Evolutionary conservation across 169 alveolate genomes (phyloP).

Genomic region (Theileria parva): DNA sequence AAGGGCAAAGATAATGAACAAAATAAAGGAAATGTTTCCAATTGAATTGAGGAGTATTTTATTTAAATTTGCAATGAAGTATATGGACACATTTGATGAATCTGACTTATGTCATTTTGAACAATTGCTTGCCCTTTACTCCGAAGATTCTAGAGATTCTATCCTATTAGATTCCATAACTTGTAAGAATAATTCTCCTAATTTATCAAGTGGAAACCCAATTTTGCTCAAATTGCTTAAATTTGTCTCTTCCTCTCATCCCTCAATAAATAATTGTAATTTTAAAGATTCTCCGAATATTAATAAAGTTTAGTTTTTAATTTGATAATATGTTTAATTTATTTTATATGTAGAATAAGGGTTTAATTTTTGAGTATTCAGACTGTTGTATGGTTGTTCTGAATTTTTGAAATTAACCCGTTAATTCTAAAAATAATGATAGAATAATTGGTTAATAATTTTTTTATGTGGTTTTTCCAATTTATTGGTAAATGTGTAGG

Average conservation of each 20-base stretch:
- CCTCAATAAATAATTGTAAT: not conserved
- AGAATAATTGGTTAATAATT: too few species aligned
- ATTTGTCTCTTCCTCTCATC: constrained; percentile 10
- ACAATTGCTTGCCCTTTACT: not conserved
- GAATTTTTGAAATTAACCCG: too few species aligned
- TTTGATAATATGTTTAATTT: too few species aligned
- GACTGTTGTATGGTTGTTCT: not conserved
- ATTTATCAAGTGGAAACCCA: not conserved
- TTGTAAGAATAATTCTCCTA: not conserved
- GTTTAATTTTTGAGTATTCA: not conserved
- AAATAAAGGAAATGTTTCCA: constrained; percentile 13
- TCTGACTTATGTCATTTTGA: constrained; percentile 22
- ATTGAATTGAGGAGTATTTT: constrained; percentile 43
- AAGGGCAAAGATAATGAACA: constrained; percentile 5
- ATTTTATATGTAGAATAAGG: too few species aligned
- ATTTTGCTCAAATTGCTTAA: constrained; percentile 15
- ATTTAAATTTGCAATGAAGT: constrained; percentile 18
- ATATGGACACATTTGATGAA: constrained; percentile 14
- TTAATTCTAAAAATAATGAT: too few species aligned
- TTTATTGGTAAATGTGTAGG: not conserved
- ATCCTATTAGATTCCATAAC: constrained; percentile 4
- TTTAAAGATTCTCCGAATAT: not conserved
- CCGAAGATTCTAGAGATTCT: not conserved
- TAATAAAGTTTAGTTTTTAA: not conserved
- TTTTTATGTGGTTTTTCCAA: not conserved